Base-by-base conservation (phyloP, 2,329 filamentous ascomycete genomes). In the Dactylellina sp. region DNA sequence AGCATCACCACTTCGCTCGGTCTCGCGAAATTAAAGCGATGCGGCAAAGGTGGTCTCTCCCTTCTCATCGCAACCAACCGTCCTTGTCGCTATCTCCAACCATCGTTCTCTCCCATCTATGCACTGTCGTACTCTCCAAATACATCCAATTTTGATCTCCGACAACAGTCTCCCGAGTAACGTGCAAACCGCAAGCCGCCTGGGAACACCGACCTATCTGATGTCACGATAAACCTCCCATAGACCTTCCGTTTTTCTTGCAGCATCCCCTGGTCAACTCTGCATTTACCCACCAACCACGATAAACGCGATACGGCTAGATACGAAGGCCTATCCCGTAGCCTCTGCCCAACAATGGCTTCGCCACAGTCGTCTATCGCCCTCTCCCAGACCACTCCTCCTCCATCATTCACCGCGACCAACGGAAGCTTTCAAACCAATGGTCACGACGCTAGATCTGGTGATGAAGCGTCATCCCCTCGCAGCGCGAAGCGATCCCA, bases 401-500 rank as follows among this genome's bases (percentile, higher is more conserved):
- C 70, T 22, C 70, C 62, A 5, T 74, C 70, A 0, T 74, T 74
- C 61, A 40, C 61, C 14, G 63, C 70, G 20, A 65, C 70, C 7
- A 66, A 74, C 49, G 70, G 61, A 6, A 74, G 70, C 70, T 66
- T 66, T 25, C 70, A 61, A 47, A 40, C 61, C 24, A 66, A 61
- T 47, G 70, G 55, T 25, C 59, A 60, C 39, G 68, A 72, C 60
- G 47, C 20, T 7, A 25, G 53, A 40, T 72, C 68, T 12, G 68
- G 52, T 25, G 70, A 74, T 44, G 70, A 74, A 42, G 61, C 20
- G 14, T 74, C 70, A 20, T 39, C 62, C n/a, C 53, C 53, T 62
- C 61, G 70, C 6, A 74, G 70, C 20, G 28, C 70, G 2, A 74
- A 74, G 56, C 61, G 70, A 5, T 74, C 70, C n/a, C 70, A 74